Conservation (phyloP, 805 yeast species). For the Priceomyces castillae region DNA sequence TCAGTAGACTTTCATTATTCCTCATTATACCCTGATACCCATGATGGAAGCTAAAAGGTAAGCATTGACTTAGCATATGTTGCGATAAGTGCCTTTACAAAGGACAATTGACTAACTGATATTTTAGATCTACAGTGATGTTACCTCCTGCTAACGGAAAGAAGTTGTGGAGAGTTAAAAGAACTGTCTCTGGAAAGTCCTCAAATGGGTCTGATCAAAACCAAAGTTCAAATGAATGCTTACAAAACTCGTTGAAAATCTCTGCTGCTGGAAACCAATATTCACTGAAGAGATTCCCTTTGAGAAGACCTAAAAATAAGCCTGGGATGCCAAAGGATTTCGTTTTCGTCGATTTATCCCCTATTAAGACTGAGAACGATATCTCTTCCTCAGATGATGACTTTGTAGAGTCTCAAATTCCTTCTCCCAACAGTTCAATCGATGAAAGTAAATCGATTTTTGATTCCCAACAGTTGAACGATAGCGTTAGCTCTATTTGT, state of each 20-base stretch:
- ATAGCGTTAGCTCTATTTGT: slow-evolving; percentile 15
- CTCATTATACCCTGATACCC: slow-evolving; percentile 5
- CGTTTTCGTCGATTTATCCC: slow-evolving; percentile 45
- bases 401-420: slow-evolving; percentile 11
- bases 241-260: slow-evolving; percentile 41
- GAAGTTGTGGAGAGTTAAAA: slow-evolving; percentile 45
- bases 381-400: slow-evolving; percentile 6
- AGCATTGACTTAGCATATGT: not conserved
- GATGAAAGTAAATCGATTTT: slow-evolving; percentile 10
- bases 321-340: slow-evolving; percentile 47
- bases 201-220: slow-evolving; percentile 10
- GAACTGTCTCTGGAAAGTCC: slow-evolving; percentile 13
- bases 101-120: slow-evolving; percentile 1
- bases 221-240: slow-evolving; percentile 33
- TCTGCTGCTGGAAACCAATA: slow-evolving; percentile 38
- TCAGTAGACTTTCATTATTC: not conserved
- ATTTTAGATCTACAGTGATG: slow-evolving; percentile 6
- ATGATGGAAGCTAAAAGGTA: slow-evolving; percentile 9
- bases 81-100: not conserved
- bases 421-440: slow-evolving; percentile 14
- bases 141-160: slow-evolving; percentile 48
- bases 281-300: slow-evolving; percentile 36
- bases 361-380: slow-evolving; percentile 30
- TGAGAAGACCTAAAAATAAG: slow-evolving; percentile 42
- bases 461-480: slow-evolving; percentile 15